Conservation (phyloP, 495 filamentous ascomycete genomes). For the Penicillium silybi region DNA sequence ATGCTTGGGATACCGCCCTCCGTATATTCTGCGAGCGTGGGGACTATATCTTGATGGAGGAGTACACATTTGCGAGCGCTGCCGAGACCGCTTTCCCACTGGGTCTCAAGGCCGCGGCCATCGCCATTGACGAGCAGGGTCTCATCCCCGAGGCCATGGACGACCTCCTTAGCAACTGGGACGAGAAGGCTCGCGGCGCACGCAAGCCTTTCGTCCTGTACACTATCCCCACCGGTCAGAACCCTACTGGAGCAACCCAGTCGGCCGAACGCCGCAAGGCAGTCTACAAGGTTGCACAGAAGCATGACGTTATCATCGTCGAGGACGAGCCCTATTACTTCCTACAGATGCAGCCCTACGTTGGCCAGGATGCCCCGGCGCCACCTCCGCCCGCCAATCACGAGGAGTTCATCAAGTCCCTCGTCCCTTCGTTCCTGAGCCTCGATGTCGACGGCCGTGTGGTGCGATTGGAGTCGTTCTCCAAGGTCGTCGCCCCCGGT, state of each 20-base stretch:
- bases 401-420: conserved; percentile 55
- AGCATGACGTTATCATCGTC: conserved; percentile 82
- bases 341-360: conserved; percentile 89
- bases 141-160: conserved; percentile 67
- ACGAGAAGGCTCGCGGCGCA: conserved; percentile 49
- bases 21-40: conserved; percentile 70
- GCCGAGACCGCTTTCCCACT: conserved; percentile 77
- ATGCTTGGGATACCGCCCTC: conserved; percentile 69
- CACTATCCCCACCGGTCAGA: conserved; percentile 68
- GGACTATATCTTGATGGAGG: conserved; percentile 76
- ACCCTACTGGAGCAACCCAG: conserved; percentile 88
- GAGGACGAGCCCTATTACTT: conserved; percentile 99
- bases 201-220: conserved; percentile 67
- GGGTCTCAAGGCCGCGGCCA: conserved; percentile 67
- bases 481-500: conserved; percentile 62
- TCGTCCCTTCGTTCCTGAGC: conserved; percentile 59
- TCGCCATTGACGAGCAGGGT: conserved; percentile 75
- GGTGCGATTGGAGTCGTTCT: conserved; percentile 65
- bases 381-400: conserved; percentile 52
- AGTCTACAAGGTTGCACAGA: conserved; percentile 72
- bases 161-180: conserved; percentile 63
- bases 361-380: conserved; percentile 46
- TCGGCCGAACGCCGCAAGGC: conserved; percentile 57
- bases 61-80: conserved; percentile 79
- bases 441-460: conserved; percentile 65